Conservation (phyloP, 345 rosid species). For the Reutealis trisperma region DNA sequence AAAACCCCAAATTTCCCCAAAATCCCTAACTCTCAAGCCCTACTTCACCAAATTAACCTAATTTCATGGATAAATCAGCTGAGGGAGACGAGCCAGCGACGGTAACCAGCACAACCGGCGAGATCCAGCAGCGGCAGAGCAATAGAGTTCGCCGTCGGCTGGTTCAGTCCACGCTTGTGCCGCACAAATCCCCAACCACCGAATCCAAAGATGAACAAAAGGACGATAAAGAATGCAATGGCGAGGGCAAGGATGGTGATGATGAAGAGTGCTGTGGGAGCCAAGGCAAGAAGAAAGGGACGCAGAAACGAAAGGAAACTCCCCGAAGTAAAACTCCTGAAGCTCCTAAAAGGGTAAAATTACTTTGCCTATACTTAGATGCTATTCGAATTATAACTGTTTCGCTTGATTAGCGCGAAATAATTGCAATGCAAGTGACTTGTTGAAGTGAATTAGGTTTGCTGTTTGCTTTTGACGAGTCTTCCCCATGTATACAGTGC, state of each 20-base stretch:
- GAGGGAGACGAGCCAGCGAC: slow-evolving; percentile 7
- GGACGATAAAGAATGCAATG: slow-evolving; percentile 23
- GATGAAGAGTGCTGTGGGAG: slow-evolving; percentile 51
- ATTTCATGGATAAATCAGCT: slow-evolving; percentile 17
- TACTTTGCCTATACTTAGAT: neutral
- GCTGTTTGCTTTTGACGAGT: neutral
- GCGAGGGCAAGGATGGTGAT: slow-evolving; percentile 33
- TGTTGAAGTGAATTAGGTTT: neutral
- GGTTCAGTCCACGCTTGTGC: slow-evolving; percentile 77
- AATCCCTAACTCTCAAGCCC: neutral
- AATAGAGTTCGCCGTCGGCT: slow-evolving; percentile 54
- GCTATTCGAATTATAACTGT: neutral
- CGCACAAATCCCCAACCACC: slow-evolving; percentile 44
- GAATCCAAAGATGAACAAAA: slow-evolving; percentile 34
- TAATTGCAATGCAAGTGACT: neutral
- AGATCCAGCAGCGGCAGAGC: slow-evolving; percentile 32
- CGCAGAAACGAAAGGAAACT: slow-evolving; percentile 45
- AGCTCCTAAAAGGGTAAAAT: slow-evolving; percentile 53
- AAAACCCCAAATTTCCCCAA: neutral
- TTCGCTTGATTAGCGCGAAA: neutral
- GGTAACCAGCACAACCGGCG: neutral
- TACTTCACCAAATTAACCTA: neutral
- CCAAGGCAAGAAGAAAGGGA: slow-evolving; percentile 59
- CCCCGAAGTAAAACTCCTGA: slow-evolving; percentile 49
- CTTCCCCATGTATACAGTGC: too few species aligned